Percentiles rank a stretch among this genome's conserved stretches.
These are phyloP conservation scores for Mortierella antarctica DNA, from an alignment of 192 early-diverging fungal genomes.

Conservation along the genomic window DNA sequence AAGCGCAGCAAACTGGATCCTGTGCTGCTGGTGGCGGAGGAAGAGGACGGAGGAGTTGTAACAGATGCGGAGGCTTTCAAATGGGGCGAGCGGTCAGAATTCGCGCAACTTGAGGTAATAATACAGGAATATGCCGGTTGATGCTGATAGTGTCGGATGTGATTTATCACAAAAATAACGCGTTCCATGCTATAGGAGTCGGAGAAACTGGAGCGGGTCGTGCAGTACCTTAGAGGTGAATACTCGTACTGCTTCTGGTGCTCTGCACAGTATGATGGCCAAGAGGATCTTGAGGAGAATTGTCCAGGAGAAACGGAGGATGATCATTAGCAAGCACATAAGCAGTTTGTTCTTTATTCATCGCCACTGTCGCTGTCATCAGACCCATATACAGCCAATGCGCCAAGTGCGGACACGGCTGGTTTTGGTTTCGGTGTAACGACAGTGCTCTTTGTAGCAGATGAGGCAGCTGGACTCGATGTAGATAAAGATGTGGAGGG, in stretches of 20 bases:
- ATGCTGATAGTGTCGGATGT: constrained; percentile 45
- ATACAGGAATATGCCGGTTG: background rate
- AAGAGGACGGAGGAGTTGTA: constrained; percentile 8
- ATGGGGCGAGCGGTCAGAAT: constrained; percentile 34
- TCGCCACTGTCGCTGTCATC: constrained; percentile 55
- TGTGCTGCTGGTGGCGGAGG: constrained; percentile 2
- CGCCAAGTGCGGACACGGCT: constrained; percentile 29
- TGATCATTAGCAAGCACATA: constrained; percentile 58
- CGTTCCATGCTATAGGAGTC: constrained; percentile 33
- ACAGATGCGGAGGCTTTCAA: constrained; percentile 45
- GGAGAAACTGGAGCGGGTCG: constrained; percentile 62
- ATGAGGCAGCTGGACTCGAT: constrained; percentile 1
- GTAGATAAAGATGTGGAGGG: background rate
- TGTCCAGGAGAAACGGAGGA: constrained; percentile 73
- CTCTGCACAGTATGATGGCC: constrained; percentile 60
- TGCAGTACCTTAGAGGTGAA: constrained; percentile 60
- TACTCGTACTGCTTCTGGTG: constrained; percentile 81
- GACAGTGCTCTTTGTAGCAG: background rate
- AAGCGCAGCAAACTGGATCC: constrained; percentile 32
- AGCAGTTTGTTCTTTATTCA: constrained; percentile 10
- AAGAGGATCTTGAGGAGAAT: constrained; percentile 61
- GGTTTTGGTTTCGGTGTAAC: constrained; percentile 15
- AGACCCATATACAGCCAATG: constrained; percentile 58
- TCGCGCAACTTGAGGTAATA: constrained; percentile 27
- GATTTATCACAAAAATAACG: background rate